These are phyloP conservation scores for Globisporangium echinulatum DNA, from an alignment of 352 stramenopile species.

Conservation along the genomic window DNA sequence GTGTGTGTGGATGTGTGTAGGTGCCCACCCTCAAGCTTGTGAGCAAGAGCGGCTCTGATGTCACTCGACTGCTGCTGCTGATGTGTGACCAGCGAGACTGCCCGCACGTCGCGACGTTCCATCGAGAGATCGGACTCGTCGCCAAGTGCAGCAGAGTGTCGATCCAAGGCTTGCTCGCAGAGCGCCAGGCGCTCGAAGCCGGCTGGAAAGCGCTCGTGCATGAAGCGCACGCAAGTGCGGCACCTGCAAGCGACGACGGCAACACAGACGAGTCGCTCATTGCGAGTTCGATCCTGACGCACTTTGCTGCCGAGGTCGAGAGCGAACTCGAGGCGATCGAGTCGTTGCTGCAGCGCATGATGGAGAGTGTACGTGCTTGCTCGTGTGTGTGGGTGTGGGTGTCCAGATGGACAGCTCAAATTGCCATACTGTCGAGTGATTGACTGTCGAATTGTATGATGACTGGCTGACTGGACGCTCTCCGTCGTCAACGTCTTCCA, in stretches of 20 bases:
- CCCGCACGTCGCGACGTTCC: slow-evolving; percentile 50
- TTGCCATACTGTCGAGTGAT: too few species aligned
- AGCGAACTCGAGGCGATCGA: slow-evolving; percentile 45
- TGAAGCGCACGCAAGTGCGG: slow-evolving; percentile 31
- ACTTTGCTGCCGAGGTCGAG: slow-evolving; percentile 57
- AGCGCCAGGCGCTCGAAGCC: slow-evolving; percentile 52
- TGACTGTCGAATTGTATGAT: too few species aligned
- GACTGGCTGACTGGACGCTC: background rate
- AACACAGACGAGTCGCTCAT: slow-evolving; percentile 11
- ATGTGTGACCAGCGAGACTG: slow-evolving; percentile 40
- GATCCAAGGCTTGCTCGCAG: slow-evolving; percentile 39
- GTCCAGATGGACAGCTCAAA: too few species aligned
- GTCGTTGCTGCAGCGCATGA: slow-evolving; percentile 36
- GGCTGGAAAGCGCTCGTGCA: slow-evolving; percentile 47
- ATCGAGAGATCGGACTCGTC: slow-evolving; percentile 54
- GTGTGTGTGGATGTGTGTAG: background rate
- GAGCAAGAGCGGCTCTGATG: background rate
- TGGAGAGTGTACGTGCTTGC: slow-evolving; percentile 30
- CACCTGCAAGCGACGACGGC: background rate
- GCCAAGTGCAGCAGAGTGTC: slow-evolving; percentile 64
- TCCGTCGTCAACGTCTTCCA: slow-evolving; percentile 8
- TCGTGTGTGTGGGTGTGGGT: too few species aligned
- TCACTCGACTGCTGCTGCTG: slow-evolving; percentile 1
- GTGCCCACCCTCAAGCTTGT: too few species aligned
- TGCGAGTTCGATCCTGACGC: slow-evolving; percentile 30